These are phyloP conservation scores for Phyllosticta citriasiana DNA, from an alignment of 2,329 filamentous ascomycete species.

Conservation along the genomic window DNA sequence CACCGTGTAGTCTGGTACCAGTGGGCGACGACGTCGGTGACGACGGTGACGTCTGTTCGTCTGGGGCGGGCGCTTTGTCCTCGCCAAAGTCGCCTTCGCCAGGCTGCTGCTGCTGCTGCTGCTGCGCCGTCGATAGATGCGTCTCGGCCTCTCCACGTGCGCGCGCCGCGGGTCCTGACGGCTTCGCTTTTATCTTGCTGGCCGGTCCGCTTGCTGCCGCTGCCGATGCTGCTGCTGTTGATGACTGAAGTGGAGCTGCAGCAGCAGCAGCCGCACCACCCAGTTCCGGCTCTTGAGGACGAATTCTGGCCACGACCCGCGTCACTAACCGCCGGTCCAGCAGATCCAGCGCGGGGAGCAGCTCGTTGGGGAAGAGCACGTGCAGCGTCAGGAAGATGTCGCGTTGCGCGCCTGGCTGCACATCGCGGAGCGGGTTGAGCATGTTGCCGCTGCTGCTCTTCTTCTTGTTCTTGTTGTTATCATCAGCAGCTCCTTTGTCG, in stretches of 20 bases:
- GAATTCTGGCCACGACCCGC: slow-evolving; percentile 27
- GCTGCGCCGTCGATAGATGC: not conserved
- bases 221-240: not conserved
- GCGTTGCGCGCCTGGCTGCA: slow-evolving; percentile 27
- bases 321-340: slow-evolving; percentile 68
- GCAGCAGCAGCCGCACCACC: not conserved
- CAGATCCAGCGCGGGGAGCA: slow-evolving; percentile 79
- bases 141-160: not conserved
- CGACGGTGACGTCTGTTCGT: not conserved
- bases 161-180: not conserved
- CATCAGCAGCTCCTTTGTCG: no score
- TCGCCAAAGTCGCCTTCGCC: not conserved
- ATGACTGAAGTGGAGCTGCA: not conserved
- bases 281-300: not conserved
- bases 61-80: not conserved
- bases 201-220: not conserved
- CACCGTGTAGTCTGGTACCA: not conserved
- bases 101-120: no score
- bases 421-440: slow-evolving; percentile 16
- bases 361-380: slow-evolving; percentile 68
- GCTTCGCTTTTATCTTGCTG: not conserved
- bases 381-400: slow-evolving; percentile 67
- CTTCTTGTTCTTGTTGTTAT: not conserved
- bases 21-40: no score
- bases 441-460: slow-evolving; percentile 7